phyloP scores from a whole-genome alignment of 306 rosid genomes.

The Dalbergia cultrata region DNA sequence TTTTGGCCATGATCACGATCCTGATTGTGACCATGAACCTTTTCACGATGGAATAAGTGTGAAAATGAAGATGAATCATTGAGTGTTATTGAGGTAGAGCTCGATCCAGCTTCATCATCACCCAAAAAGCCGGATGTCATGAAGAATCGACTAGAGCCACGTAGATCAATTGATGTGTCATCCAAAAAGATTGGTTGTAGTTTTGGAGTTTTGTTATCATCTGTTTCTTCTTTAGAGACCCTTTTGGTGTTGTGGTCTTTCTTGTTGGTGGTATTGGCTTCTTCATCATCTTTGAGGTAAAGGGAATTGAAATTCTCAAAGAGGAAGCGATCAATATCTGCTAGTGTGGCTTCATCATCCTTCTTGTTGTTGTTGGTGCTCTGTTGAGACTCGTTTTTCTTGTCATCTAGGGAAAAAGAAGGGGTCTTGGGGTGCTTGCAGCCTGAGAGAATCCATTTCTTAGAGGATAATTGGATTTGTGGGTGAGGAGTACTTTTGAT shows the following conservation, averaged over 20 bases:
- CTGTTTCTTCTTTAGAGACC: background rate
- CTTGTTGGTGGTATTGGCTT: background rate
- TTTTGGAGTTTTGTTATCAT: constrained; percentile 1
- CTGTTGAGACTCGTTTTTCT: background rate
- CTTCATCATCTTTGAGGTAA: constrained; percentile 53
- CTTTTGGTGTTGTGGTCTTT: background rate
- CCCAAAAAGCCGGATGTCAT: constrained; percentile 48
- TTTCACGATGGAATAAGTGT: background rate
- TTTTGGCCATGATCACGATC: background rate
- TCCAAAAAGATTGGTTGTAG: constrained; percentile 46
- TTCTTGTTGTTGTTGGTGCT: background rate
- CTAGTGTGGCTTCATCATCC: constrained; percentile 66
- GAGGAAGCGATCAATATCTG: constrained; percentile 74
- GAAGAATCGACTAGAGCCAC: constrained; percentile 62
- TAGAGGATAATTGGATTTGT: constrained; percentile 57
- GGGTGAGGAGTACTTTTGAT: constrained; percentile 54
- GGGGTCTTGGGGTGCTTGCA: constrained; percentile 74
- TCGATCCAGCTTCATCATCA: constrained; percentile 56
- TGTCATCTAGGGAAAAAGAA: constrained; percentile 58
- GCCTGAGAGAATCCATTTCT: constrained; percentile 58
- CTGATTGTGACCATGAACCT: background rate
- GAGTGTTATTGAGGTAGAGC: constrained; percentile 41
- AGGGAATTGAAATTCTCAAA: constrained; percentile 80
- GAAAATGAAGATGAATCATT: constrained; percentile 18
- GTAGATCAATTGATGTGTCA: constrained; percentile 46